Evolutionary conservation across 345 rosid species (phyloP).

Genomic region (Psidium friedrichsthalianum): DNA sequence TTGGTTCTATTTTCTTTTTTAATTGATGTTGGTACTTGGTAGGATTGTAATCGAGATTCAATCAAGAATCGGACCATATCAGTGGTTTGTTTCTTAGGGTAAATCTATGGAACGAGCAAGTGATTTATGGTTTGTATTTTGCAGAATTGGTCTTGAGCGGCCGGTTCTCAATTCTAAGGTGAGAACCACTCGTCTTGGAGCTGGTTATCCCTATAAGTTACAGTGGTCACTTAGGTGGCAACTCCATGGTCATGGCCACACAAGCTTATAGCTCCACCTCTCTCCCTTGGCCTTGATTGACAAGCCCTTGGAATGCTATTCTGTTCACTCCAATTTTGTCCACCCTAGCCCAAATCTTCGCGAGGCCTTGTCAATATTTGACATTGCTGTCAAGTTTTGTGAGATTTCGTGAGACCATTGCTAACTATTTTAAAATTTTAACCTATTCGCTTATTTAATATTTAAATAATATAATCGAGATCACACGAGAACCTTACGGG

Average conservation of each 20-base stretch:
- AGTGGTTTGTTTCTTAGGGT: too few relatives aligned
- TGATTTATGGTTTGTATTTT: too few relatives aligned
- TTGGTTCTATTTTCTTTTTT: too few relatives aligned
- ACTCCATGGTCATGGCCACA: neutral
- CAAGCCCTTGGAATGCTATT: neutral
- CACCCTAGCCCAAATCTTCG: neutral
- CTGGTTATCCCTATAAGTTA: neutral
- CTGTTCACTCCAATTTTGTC: neutral
- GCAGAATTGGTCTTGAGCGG: too few relatives aligned
- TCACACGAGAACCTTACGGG: neutral
- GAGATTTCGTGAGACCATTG: neutral
- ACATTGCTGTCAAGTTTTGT: neutral
- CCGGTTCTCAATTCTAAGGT: too few relatives aligned
- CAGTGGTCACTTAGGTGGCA: neutral
- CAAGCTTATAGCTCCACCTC: neutral
- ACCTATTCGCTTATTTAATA: accelerated
- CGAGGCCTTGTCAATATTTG: accelerated
- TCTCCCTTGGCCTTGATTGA: neutral
- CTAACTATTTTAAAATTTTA: neutral
- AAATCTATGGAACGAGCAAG: too few relatives aligned
- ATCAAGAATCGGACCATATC: too few relatives aligned
- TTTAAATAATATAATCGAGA: neutral
- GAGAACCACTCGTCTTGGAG: too few relatives aligned
- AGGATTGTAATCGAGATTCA: too few relatives aligned
- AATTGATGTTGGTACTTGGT: too few relatives aligned